Evolutionary conservation across 352 stramenopile species (phyloP).

Genomic region (Phytopythium vexans): DNA sequence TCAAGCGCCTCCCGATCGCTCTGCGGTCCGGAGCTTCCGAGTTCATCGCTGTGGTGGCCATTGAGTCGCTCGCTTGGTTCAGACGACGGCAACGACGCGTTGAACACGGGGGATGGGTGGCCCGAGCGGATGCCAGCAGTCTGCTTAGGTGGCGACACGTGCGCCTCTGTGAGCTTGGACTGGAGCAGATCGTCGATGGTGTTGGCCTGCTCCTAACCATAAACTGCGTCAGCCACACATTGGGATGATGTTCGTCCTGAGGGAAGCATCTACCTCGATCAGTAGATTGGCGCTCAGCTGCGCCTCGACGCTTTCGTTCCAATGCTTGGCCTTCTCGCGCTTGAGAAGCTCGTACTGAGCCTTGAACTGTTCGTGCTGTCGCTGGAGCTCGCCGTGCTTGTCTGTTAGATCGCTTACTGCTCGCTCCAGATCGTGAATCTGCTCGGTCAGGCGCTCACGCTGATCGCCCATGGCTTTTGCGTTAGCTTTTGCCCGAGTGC

Average conservation of each 20-base stretch:
- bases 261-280: constrained; percentile 51
- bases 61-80: neutral
- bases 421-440: constrained; percentile 30
- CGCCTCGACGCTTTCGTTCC: constrained; percentile 66
- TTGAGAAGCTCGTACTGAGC: constrained; percentile 53
- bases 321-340: constrained; percentile 59
- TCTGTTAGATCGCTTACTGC: constrained; percentile 35
- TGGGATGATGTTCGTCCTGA: neutral
- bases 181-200: constrained; percentile 75
- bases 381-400: constrained; percentile 33
- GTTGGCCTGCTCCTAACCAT: constrained; percentile 57
- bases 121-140: constrained; percentile 6
- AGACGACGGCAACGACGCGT: neutral
- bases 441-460: constrained; percentile 26
- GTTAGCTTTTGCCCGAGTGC: no score
- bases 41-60: neutral
- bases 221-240: neutral
- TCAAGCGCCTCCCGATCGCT: constrained; percentile 23
- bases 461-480: constrained; percentile 5
- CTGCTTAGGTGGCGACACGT: constrained; percentile 31
- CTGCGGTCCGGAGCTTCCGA: neutral
- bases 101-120: constrained; percentile 1
- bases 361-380: constrained; percentile 42
- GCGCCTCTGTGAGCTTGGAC: constrained; percentile 29
- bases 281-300: constrained; percentile 73